Base-by-base conservation (phyloP, 139 green algal species). In the Coelastrella sp. region DNA sequence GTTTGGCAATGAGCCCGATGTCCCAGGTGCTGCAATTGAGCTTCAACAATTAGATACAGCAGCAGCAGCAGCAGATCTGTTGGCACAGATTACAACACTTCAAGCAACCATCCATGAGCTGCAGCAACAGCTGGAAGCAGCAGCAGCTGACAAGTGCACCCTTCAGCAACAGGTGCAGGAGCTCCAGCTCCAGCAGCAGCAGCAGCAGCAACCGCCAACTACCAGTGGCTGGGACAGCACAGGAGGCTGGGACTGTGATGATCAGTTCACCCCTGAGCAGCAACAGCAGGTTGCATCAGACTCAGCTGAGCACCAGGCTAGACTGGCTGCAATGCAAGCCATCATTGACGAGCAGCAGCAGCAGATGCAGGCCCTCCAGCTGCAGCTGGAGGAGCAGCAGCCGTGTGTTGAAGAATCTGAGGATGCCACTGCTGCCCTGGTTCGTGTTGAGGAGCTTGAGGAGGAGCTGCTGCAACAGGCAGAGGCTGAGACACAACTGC, bases 331-430 rank as follows among this genome's bases (percentile, higher is more conserved):
- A n/a, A 17, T 81, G 73, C 73, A 81, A 19, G 48, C 73, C 5
- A 60, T 23, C 21, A n/a, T 41, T 38, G 25, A 41, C 11, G 4
- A 51, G 6, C 32, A 51, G 34, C 67, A 76, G 19, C 34, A 76
- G 67, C 43, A 32, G 21, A 38, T 74, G 25, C n/a, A 9, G 38
- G 62, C 5, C n/a, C 9, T 37, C 27, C 67, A 76, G 67, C 67
- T 57, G 67, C 34, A 76, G 67, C 35, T 40, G 25, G 30, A 68
- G 50, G n/a, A 76, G 38, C 78, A 84, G 78, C 78, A 84, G 78
- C 60, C 72, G 53, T 35, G 72, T 41, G n/a, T 23, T 30, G 37
- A 45, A 40, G 21, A 13, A 57, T 50, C 51, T 57, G 77, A 40
- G 43, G 78, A 23, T 76, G 5, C n/a, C 40, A 57, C 53, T 60